Evolutionary conservation across 305 asterid species (phyloP), one percentile per base, ranked within the genome.

Genomic region (Petunia hybrid): DNA sequence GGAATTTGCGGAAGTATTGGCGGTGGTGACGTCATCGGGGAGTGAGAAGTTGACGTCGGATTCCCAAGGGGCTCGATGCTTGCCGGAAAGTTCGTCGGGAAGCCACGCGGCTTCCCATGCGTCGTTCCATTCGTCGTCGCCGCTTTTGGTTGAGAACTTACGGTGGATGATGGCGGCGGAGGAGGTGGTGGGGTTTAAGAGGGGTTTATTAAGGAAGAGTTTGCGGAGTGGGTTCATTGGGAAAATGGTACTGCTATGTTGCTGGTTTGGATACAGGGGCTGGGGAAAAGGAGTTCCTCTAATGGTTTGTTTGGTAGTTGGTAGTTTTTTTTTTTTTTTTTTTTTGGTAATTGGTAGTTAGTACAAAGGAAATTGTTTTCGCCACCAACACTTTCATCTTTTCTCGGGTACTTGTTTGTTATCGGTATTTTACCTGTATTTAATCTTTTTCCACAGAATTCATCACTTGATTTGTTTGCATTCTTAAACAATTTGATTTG

Each of bases 71-170:
- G 97, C 87, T 31, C 94, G 93, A 63, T 87, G 84, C 84, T 90
- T 92, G 4, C 89, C 91, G 56, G 92, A 83, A 73, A 90, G 88
- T 59, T 91, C 95, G 64, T 91, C 94, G 2, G 99, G 98, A 22
- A 92, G 91, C 98, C 98, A 95, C 0, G 97, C 95, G 9, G 95
- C 87, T 86, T 93, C 98, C 98, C 98, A 95, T 1, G 97, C 92
- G 78, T 91, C 92, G 84, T 92, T 93, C 98, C 98, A 95, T 81
- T 93, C 94, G 63, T 94, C 93, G 63, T 91, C 92, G 38, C 92
- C 91, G 59, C 87, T 40, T 64, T 79, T 84, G 36, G 84, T 81
- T 65, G 91, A 89, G 70, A 88, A 78, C 6, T 6, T 80, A 45
- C 92, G 85, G 81, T 86, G 82, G 77, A 45, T 64, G 86, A 82